Evolutionary conservation across 129 eudicot genomes (phyloP).

Genomic region (Kitagawia praeruptora): DNA sequence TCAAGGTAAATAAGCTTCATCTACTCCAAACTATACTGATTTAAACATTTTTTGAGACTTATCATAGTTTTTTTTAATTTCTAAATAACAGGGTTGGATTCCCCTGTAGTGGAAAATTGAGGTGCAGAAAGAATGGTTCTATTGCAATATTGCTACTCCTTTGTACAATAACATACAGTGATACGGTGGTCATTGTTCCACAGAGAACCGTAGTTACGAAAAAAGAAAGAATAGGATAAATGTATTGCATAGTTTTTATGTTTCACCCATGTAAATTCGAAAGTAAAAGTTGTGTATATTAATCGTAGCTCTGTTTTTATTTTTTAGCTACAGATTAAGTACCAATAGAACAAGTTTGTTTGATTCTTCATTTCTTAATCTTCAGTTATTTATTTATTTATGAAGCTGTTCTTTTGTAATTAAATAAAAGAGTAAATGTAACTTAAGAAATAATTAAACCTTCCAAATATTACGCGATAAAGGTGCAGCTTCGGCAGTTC

Average conservation of each 20-base stretch:
- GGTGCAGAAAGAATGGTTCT: neutral
- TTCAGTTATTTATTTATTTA: neutral
- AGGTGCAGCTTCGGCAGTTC: neutral
- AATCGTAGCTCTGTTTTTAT: neutral
- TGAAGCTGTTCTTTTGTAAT: no score
- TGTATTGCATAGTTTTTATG: neutral
- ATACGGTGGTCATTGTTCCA: no score
- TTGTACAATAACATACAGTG: neutral
- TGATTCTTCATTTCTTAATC: neutral
- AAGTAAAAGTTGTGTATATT: neutral
- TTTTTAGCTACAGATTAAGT: neutral
- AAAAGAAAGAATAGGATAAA: slow-evolving; percentile 5
- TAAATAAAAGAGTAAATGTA: no score
- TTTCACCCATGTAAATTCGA: neutral
- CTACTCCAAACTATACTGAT: neutral
- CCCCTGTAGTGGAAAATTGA: slow-evolving; percentile 37
- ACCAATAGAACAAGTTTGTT: neutral
- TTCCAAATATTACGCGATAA: neutral
- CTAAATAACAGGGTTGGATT: slow-evolving; percentile 67
- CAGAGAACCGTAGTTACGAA: neutral
- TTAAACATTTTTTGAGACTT: neutral
- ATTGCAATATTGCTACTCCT: neutral
- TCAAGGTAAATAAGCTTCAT: slow-evolving; percentile 36
- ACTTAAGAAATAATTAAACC: neutral
- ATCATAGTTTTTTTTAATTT: neutral